Evolutionary conservation across 78 protist genomes (phyloP), one percentile per base, ranked within the genome.

Genomic region (Trichosphaerium sp.): DNA sequence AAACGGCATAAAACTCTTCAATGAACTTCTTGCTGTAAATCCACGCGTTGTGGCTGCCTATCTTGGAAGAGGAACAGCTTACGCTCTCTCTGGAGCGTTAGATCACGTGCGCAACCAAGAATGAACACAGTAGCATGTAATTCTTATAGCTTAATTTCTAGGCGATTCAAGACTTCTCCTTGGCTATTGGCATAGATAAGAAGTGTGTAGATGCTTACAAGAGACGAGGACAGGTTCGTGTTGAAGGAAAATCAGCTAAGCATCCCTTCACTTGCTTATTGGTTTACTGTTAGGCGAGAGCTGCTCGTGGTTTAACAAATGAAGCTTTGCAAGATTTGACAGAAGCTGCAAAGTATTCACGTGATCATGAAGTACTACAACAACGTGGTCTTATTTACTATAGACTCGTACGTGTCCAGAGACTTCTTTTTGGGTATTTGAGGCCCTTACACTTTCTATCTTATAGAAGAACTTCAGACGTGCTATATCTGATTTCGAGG

Each of bases 31-130:
- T 31, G 43, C 37, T 11, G 38, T n/a, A 28, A 71, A 79, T n/a
- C 69, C 78, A 2, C 29, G 60, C 39, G 42, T 79, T 11, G 80
- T 65, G 14, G 67, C 74, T 4, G 65, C 78, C 6, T 79, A 65
- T 48, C 23, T 79, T 12, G 85, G 85, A 18, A 40, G 85, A 52
- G 85, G 85, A 23, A 79, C 85, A 10, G 66, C 79, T 18, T 23
- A 34, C 38, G 85, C 85, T 31, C 34, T 79, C 11, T 1, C 52
- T 0, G 85, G 85, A 1, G 14, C 56, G 63, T 31, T 62, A 52
- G 58, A 4, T 6, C 7, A 4, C n/a, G n/a, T n/a, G n/a, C n/a
- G n/a, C n/a, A n/a, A n/a, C n/a, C n/a, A n/a, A n/a, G n/a, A n/a
- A n/a, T n/a, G n/a, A n/a, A n/a, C n/a, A n/a, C n/a, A n/a, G n/a